Evolutionary conservation across 331 rosid species (phyloP).

Genomic region (Saraca asoca): DNA sequence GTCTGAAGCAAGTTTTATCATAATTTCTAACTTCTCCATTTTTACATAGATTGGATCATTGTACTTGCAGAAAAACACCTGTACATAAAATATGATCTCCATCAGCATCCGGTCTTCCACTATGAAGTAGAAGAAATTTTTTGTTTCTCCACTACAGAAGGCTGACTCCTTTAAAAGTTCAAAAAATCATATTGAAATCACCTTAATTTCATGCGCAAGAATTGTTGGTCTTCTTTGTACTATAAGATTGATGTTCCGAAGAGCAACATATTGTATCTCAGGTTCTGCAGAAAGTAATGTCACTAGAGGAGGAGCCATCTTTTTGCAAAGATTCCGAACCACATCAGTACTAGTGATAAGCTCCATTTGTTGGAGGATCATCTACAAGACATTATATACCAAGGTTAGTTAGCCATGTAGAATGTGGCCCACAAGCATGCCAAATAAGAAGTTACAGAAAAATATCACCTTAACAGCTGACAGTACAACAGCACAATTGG

Average conservation of each 20-base stretch:
- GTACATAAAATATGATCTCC: conserved; percentile 33
- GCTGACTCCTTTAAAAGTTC: conserved; percentile 21
- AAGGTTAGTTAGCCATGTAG: conserved; percentile 27
- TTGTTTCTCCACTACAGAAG: not conserved
- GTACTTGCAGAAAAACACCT: conserved; percentile 99
- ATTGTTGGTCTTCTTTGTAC: conserved; percentile 98
- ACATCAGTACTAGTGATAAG: conserved; percentile 95
- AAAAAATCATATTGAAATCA: conserved; percentile 30
- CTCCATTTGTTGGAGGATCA: conserved; percentile 99
- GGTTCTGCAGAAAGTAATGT: conserved; percentile 98
- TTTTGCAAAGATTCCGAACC: conserved; percentile 97
- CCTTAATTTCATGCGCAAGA: conserved; percentile 99
- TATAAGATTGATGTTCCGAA: conserved; percentile 95
- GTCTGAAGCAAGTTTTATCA: conserved; percentile 98
- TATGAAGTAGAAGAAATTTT: conserved; percentile 2
- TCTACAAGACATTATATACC: conserved; percentile 54
- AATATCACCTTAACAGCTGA: conserved; percentile 91
- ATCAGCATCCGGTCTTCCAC: conserved; percentile 24
- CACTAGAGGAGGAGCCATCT: conserved; percentile 99
- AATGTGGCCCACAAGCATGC: conserved; percentile 18
- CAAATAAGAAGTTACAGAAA: conserved; percentile 24
- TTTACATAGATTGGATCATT: conserved; percentile 98
- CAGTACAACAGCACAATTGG: conserved; percentile 97
- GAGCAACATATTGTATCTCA: conserved; percentile 97
- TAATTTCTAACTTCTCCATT: conserved; percentile 97